Evolutionary conservation across 2,329 filamentous ascomycete genomes (phyloP), one percentile per base, ranked within the genome.

Genomic region (Onygenales sp.): DNA sequence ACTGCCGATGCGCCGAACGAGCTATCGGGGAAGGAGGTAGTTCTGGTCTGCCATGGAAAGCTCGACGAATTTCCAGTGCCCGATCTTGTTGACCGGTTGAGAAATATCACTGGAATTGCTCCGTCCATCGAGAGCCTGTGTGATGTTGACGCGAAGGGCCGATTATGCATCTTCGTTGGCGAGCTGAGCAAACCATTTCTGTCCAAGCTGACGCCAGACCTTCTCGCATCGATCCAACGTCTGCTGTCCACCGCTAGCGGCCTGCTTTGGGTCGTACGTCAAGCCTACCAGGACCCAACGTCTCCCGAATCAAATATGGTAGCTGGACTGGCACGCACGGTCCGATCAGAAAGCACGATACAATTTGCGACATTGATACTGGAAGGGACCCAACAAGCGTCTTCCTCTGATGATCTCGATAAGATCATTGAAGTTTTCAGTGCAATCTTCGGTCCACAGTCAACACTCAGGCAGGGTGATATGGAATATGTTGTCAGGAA

Each of bases 371-470:
- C 42, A 1, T 21, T 49, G 31, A 11, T 37, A 27, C 34, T 49
- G 10, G 32, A 49, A 27, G 42, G 17, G 14, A 11, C 13, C 6
- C 34, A 11, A 4, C 3, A 49, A 2, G 1, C 4, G 42, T 44
- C 42, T 11, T 9, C 21, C 39, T 14, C 10, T 34, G 47, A 8
- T 47, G 27, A 36, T 34, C 8, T 31, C 32, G 52, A 56, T 11
- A 32, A 37, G 17, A 51, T 56, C 14, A 31, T 54, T 13, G 51
- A 45, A 45, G 54, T 56, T 9, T 54, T 54, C 11, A 21, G 48
- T 32, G 32, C 45, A 6, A 44, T 42, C 32, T 49, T 42, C 31
- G 34, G 36, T 13, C 17, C 36, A 14, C 39, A 42, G 27, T 32
- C 45, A 13, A 14, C 14, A 9, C 31, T 14, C 7, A 34, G 39